Evolutionary conservation across 208 protist genomes (phyloP), one percentile per base, ranked within the genome.

Genomic region (Crithidia expoeki): DNA sequence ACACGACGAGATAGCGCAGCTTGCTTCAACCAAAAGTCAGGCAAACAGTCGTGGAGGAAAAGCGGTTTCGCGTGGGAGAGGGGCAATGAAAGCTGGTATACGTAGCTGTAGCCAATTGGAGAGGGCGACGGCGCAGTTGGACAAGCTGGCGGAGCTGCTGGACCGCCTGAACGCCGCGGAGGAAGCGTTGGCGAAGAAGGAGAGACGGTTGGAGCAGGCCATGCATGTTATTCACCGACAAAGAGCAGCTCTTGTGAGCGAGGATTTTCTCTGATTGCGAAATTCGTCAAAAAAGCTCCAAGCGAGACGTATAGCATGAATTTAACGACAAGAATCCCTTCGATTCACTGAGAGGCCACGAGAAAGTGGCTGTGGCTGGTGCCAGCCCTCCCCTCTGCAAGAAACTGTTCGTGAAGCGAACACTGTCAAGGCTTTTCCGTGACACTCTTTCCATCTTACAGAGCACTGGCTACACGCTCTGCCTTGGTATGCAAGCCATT

Each of bases 201-300:
- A 86, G 72, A 10, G n/a, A 7, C 74, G 71, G 4, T 57, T 83
- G 25, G 30, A 36, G 19, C 66, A 68, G 57, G 74, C 84, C 19
- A 50, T 86, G 60, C 57, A 59, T 21, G 58, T 32, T 12, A 50
- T 77, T 40, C 56, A 62, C 25, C 72, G 72, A 17, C 72, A 77
- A 33, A 42, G 34, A 23, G 47, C 28, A 2, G 72, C 72, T 16
- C 72, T 85, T 2, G 52, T 75, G 42, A 68, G 67, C 33, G 80
- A 85, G 44, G 80, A 85, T 44, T 44, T 76, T n/a, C 55, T 85
- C 2, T 89, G 58, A 79, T 44, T 44, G 38, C 38, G 1, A n/a
- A n/a, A n/a, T n/a, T n/a, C n/a, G n/a, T n/a, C n/a, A n/a, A n/a
- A n/a, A n/a, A n/a, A n/a, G n/a, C n/a, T n/a, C n/a, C n/a, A 51